Conservation (phyloP, 495 filamentous ascomycete species). For the Glonium stellatum region DNA sequence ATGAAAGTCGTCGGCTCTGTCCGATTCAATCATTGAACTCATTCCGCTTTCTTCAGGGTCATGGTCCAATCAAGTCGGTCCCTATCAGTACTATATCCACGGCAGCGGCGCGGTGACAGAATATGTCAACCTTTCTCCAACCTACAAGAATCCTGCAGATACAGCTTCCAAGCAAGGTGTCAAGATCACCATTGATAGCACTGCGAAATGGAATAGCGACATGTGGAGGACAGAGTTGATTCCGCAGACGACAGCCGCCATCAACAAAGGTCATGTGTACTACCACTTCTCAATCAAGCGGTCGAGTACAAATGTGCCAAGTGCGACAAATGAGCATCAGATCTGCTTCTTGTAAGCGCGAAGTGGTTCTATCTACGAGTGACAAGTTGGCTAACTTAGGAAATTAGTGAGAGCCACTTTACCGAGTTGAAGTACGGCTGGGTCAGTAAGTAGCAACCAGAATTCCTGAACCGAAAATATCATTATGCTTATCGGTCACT, state of each 20-base stretch:
- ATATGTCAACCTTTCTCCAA: constrained; percentile 49
- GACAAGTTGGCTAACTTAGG: not conserved
- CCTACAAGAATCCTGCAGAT: constrained; percentile 64
- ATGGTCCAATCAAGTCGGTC: constrained; percentile 57
- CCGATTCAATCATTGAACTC: not conserved
- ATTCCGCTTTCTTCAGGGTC: constrained; percentile 38
- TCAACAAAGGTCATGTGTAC: constrained; percentile 55
- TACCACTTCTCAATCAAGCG: constrained; percentile 67
- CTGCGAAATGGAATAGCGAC: constrained; percentile 36
- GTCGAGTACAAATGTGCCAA: constrained; percentile 52
- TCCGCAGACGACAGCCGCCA: constrained; percentile 57
- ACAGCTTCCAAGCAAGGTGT: constrained; percentile 54
- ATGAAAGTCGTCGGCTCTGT: constrained; percentile 2
- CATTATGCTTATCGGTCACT: too few species aligned
- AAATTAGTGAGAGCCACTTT: constrained; percentile 57
- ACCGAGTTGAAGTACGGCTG: constrained; percentile 69
- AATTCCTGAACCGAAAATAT: too few species aligned
- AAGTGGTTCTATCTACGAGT: not conserved
- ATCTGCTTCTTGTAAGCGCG: constrained; percentile 56
- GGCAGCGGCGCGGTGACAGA: constrained; percentile 46
- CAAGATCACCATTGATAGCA: constrained; percentile 60
- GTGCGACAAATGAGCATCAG: constrained; percentile 59
- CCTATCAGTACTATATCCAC: constrained; percentile 71
- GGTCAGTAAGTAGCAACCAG: constrained; percentile 31
- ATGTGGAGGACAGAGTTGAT: constrained; percentile 56